phyloP scores from a whole-genome alignment of 2,329 filamentous ascomycete genomes.

The Endocalyx cinctus region DNA sequence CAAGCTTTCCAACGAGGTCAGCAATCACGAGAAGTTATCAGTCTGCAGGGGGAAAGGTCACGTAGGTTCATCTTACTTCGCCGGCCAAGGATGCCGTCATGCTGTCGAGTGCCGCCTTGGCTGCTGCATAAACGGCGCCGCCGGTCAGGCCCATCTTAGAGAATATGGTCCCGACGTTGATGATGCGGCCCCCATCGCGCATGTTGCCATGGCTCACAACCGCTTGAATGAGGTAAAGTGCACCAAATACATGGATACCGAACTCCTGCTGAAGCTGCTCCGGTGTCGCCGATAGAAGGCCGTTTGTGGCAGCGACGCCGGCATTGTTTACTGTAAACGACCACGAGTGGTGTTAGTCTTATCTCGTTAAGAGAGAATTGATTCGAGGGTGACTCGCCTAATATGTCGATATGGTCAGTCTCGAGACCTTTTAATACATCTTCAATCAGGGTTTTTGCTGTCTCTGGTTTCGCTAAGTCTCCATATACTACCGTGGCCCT shows the following conservation, averaged over 20 bases:
- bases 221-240: constrained; percentile 31
- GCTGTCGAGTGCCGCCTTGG: constrained; percentile 31
- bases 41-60: constrained; percentile 1
- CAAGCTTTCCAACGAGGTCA: constrained; percentile 14
- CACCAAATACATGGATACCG: constrained; percentile 28
- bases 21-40: background rate
- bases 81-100: constrained; percentile 27
- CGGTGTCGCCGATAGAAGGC: constrained; percentile 16
- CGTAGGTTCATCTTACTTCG: constrained; percentile 20
- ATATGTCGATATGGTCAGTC: constrained; percentile 34
- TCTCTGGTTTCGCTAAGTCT: constrained; percentile 24
- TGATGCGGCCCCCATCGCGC: constrained; percentile 27
- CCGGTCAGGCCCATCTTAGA: constrained; percentile 14
- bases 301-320: constrained; percentile 15
- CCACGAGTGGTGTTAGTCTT: too few relatives aligned
- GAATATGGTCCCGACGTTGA: constrained; percentile 25
- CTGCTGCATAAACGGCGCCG: constrained; percentile 20
- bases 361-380: too few relatives aligned
- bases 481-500: constrained; percentile 28
- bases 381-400: constrained; percentile 29
- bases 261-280: constrained; percentile 26
- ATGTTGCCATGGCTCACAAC: constrained; percentile 30
- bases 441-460: constrained; percentile 25
- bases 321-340: constrained; percentile 34
- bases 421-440: constrained; percentile 29